A percentile compares a stretch with the other conserved stretches of the same genome.
Evolutionary conservation across 176 grass and related monocot genomes (phyloP).

Genomic region (Elaeis guineensis): DNA sequence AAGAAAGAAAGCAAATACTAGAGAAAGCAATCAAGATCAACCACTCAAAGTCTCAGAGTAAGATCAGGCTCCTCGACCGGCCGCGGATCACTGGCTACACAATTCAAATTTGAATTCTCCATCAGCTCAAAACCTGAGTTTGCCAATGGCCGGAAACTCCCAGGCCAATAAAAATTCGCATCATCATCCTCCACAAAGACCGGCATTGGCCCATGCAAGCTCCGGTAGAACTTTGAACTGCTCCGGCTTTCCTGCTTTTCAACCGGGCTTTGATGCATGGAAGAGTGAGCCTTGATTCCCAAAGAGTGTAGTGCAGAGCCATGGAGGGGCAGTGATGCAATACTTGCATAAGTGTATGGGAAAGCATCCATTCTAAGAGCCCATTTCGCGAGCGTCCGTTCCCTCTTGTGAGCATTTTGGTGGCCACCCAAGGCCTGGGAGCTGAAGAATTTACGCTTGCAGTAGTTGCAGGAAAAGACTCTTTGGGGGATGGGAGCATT

Average conservation of each 20-base stretch:
- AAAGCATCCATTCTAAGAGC: slow-evolving; percentile 3
- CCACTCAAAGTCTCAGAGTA: slow-evolving; percentile 4
- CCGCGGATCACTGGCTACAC: background rate
- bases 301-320: background rate
- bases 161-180: slow-evolving; percentile 42
- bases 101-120: background rate
- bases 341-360: background rate
- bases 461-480: slow-evolving; percentile 42
- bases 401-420: slow-evolving; percentile 43
- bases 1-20: too few species aligned
- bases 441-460: slow-evolving; percentile 39
- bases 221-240: slow-evolving; percentile 12
- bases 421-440: slow-evolving; percentile 36
- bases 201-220: slow-evolving; percentile 40
- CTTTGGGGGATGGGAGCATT: background rate
- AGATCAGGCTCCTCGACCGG: slow-evolving; percentile 1
- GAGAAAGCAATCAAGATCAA: background rate
- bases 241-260: slow-evolving; percentile 7
- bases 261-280: slow-evolving; percentile 14
- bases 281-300: slow-evolving; percentile 15
- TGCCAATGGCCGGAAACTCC: slow-evolving; percentile 34
- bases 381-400: slow-evolving; percentile 31
- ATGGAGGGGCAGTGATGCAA: background rate
- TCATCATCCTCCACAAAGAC: slow-evolving; percentile 43
- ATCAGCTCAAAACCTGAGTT: background rate